Evolutionary conservation across 768 basidiomycete genomes (phyloP).

Genomic region (Goffeauzyma gilvescens): DNA sequence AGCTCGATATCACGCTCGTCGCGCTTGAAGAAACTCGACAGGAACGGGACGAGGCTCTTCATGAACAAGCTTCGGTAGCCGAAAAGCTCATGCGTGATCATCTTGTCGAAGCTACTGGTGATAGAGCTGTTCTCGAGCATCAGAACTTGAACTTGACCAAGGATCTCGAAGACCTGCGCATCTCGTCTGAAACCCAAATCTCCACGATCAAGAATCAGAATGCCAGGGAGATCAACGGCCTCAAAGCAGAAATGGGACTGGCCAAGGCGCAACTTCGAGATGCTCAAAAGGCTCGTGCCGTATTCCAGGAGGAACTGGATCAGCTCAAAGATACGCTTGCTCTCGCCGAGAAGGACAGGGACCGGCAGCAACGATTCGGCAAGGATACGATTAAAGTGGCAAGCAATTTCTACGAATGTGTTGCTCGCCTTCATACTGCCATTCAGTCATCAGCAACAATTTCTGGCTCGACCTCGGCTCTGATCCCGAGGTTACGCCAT

Average conservation of each 20-base stretch:
- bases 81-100: slow-evolving; percentile 61
- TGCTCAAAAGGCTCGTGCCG: slow-evolving; percentile 18
- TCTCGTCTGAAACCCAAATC: slow-evolving; percentile 11
- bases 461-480: slow-evolving; percentile 15
- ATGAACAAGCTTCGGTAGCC: slow-evolving; percentile 45
- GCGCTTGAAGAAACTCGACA: slow-evolving; percentile 48
- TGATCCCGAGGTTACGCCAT: neutral
- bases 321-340: slow-evolving; percentile 22
- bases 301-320: slow-evolving; percentile 20
- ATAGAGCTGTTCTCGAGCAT: slow-evolving; percentile 77
- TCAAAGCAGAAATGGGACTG: slow-evolving; percentile 52
- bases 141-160: slow-evolving; percentile 59
- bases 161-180: slow-evolving; percentile 41
- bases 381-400: slow-evolving; percentile 27
- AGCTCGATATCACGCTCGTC: slow-evolving; percentile 51
- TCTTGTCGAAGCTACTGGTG: slow-evolving; percentile 79
- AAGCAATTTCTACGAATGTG: slow-evolving; percentile 26
- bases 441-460: slow-evolving; percentile 27
- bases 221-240: slow-evolving; percentile 36
- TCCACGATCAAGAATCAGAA: slow-evolving; percentile 3
- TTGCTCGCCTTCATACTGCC: slow-evolving; percentile 18
- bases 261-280: slow-evolving; percentile 27
- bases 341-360: slow-evolving; percentile 13
- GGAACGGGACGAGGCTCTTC: slow-evolving; percentile 63
- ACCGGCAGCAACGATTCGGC: slow-evolving; percentile 17